Evolutionary conservation across 2,329 filamentous ascomycete genomes (phyloP).

Genomic region (Diaporthe caulivora): DNA sequence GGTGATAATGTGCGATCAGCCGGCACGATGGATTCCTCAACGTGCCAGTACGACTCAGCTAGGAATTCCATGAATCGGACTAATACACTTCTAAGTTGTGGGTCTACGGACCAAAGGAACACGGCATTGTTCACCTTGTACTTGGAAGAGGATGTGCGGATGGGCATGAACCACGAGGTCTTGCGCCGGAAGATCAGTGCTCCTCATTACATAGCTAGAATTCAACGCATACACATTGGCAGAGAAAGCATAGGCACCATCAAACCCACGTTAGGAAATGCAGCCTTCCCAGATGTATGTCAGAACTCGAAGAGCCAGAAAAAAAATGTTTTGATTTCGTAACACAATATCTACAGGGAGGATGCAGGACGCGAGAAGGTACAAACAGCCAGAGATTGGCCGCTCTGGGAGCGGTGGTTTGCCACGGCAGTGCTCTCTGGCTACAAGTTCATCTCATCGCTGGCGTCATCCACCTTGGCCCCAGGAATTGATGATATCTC

Average conservation of each 20-base stretch:
- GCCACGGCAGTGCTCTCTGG: background rate
- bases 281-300: background rate
- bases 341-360: background rate
- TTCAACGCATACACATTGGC: background rate
- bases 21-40: background rate
- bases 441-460: slow-evolving; percentile 21
- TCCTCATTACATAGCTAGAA: background rate
- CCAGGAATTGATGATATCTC: slow-evolving; percentile 2
- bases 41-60: slow-evolving; percentile 4
- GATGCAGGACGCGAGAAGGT: background rate
- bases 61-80: background rate
- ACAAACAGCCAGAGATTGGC: slow-evolving; percentile 9
- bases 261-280: background rate
- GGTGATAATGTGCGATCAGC: background rate
- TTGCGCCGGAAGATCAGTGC: background rate
- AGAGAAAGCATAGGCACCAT: background rate
- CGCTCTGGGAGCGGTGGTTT: slow-evolving; percentile 13
- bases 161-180: background rate
- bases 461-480: slow-evolving; percentile 5
- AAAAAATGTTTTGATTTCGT: background rate
- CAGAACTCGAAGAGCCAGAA: too few species aligned
- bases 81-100: background rate
- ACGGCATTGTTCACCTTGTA: background rate
- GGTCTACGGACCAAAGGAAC: background rate
- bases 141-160: background rate